Base-by-base conservation (phyloP, 73 alveolate genomes). In the Blepharisma japonicum region DNA sequence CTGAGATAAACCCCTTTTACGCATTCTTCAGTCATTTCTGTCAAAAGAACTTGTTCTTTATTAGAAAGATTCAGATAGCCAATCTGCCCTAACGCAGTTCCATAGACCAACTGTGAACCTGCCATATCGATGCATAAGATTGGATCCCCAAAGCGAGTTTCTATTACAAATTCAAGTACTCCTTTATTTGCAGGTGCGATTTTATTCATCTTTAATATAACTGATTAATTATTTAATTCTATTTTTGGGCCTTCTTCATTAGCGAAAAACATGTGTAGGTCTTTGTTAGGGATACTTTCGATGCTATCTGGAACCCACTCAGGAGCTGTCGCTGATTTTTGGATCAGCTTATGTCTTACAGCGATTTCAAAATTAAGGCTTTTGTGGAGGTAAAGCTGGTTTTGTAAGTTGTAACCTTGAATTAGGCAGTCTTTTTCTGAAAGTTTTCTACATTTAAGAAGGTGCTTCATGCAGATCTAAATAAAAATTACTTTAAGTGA, bases 21-120 rank as follows among this genome's bases (percentile, higher is more conserved):
- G 5, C 74, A 14, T 61, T 61, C 74, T 61, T 61, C 74, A 61
- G 74, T 39, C 50, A 61, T 61, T 61, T 61, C 74, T 18, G 74
- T 61, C 11, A 61, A 25, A 18, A 61, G 46, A 61, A 61, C 14
- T 39, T 61, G 74, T 5, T 61, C 74, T 25, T 61, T 61, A 8
- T n/a, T 61, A 8, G 46, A 9, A n/a, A 61, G 23, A 48, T 61
- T 61, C 74, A 61, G 4, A 61, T 9, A 61, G 14, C 74, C 74
- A 8, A 61, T 39, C 74, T 61, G 74, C 4, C 74, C 74, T 1
- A 61, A 4, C 18, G 74, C 74, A 1, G 74, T 14, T 8, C 74
- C 74, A 61, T 61, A 25, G 2, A 61, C 74, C 74, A 61, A 9
- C 47, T 18, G 38, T 5, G 38, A 8, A 20, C 49, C 49, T 8